Base-by-base conservation (phyloP, 2,329 filamentous ascomycete genomes). In the Cladosporium sp. region DNA sequence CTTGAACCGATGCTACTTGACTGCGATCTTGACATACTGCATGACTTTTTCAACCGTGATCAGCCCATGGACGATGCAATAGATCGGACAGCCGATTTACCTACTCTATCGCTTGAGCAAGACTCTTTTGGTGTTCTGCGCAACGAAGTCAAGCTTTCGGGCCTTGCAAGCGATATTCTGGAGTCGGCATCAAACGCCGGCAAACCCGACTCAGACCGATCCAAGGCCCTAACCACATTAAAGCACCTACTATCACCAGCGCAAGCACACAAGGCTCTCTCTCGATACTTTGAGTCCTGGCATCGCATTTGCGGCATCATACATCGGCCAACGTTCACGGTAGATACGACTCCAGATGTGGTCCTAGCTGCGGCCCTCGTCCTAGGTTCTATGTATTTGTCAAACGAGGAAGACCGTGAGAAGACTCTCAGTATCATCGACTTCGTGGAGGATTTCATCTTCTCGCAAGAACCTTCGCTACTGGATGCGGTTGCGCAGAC, bases 351-450 rank as follows among this genome's bases (percentile, higher is more conserved):
- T 5, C 57, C 40, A 18, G 65, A 66, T 10, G 31, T 33, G 11
- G 35, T 62, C 21, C 26, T 68, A 40, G 40, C 61, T 14, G 61
- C 58, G 2, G 50, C 65, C 31, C 35, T 56, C 5, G 16, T 66
- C 16, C 57, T 68, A 8, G 67, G 67, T 3, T 62, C 67, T 10
- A 66, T 68, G 62, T 68, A 66, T 31, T 59, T 57, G 2, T n/a
- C 61, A 5, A 60, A 59, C 12, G 61, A 68, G 28, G 58, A 65
- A 16, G 61, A 68, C 44, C 56, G 65, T 12, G 59, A 50, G 16
- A 66, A 31, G 40, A 62, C 65, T 12, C 50, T 53, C 28, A 21
- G 28, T 11, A 28, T 53, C 21, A 53, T 53, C 10, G 50, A 53
- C 50, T 33, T 31, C 5, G 50, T 53, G 14, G 50, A 53, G 18